Conservation (phyloP, 352 stramenopile species). For the Thalassiosira ordinaria region DNA sequence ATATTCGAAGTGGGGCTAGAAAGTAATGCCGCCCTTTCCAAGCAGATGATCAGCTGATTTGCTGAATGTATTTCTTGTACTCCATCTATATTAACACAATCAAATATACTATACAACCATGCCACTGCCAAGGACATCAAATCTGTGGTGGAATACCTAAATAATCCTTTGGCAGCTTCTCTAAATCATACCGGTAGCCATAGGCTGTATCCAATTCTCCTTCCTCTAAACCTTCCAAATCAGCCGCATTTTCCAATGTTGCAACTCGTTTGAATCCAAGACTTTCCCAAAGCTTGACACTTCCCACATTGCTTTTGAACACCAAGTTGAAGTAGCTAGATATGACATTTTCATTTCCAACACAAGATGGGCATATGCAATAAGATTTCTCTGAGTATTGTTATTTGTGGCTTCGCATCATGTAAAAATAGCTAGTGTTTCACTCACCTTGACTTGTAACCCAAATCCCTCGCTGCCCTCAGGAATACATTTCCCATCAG, state of each 20-base stretch:
- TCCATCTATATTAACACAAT: no score
- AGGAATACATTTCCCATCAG: constrained; percentile 81
- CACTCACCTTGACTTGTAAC: constrained; percentile 70
- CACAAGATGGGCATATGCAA: not conserved
- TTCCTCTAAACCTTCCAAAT: constrained; percentile 63
- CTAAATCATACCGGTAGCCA: constrained; percentile 70
- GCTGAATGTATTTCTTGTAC: no score
- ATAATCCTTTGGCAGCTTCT: constrained; percentile 53
- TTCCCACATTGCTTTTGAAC: constrained; percentile 72
- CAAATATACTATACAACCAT: no score
- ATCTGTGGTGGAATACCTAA: no score
- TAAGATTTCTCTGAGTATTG: no score
- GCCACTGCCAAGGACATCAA: no score
- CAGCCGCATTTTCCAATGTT: constrained; percentile 72
- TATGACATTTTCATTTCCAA: no score
- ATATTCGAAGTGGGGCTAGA: not conserved
- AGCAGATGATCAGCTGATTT: not conserved
- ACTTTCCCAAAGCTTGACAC: constrained; percentile 69
- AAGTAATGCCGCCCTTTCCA: not conserved
- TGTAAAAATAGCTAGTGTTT: no score
- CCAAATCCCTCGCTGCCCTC: constrained; percentile 69
- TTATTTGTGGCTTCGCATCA: no score
- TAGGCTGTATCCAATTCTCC: constrained; percentile 66
- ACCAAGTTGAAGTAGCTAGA: constrained; percentile 85
- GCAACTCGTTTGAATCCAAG: constrained; percentile 75